These are phyloP conservation scores for Crithidia sp. DNA, from an alignment of 208 protist species.

Conservation along the genomic window DNA sequence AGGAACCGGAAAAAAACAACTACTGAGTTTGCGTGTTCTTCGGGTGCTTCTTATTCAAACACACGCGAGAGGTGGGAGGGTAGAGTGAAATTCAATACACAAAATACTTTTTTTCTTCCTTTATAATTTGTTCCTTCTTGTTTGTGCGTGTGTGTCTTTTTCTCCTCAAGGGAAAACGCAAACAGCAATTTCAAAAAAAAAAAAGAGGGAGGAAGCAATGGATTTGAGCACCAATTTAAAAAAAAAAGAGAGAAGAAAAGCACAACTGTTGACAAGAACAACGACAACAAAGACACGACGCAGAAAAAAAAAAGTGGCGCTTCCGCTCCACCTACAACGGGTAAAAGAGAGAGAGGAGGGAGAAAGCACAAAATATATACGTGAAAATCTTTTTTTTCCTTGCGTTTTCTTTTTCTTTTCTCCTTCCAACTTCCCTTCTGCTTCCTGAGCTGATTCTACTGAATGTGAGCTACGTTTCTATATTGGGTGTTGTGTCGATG, in stretches of 20 bases:
- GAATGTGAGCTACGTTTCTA: too few relatives aligned
- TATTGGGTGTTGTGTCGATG: too few relatives aligned
- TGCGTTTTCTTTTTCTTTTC: background rate
- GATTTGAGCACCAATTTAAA: background rate
- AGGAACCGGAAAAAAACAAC: too few relatives aligned
- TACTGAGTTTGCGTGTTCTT: too few relatives aligned
- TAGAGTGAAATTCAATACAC: too few relatives aligned
- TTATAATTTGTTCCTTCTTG: background rate
- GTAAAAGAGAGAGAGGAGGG: background rate
- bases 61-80: too few relatives aligned
- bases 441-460: background rate
- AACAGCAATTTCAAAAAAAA: constrained; percentile 22
- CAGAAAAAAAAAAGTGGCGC: background rate
- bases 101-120: background rate
- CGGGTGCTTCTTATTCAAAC: too few relatives aligned
- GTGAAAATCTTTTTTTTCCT: background rate
- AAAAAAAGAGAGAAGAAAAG: constrained; percentile 11
- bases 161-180: constrained; percentile 10
- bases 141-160: background rate
- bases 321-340: background rate
- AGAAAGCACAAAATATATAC: background rate
- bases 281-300: too few relatives aligned
- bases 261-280: too few relatives aligned
- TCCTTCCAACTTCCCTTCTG: background rate
- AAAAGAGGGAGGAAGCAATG: constrained; percentile 3